Evolutionary conservation across 1,139 yeast genomes (phyloP).

Genomic region (Lodderomyces orthopsilosis): DNA sequence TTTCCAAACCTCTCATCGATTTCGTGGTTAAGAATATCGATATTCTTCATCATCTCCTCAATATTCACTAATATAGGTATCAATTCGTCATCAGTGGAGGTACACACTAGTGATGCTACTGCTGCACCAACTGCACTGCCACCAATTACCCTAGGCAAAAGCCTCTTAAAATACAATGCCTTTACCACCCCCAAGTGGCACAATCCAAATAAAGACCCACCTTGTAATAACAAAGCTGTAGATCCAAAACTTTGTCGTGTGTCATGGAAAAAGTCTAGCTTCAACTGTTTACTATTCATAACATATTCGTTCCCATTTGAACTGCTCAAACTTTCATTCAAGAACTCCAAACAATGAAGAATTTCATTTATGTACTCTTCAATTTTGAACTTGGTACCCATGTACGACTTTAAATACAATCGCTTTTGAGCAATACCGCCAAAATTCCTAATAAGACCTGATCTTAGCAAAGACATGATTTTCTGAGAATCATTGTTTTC

Average conservation of each 20-base stretch:
- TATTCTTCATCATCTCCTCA: slow-evolving; percentile 51
- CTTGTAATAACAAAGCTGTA: slow-evolving; percentile 86
- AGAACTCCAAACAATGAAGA: slow-evolving; percentile 60
- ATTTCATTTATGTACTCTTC: slow-evolving; percentile 86
- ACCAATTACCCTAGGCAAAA: slow-evolving; percentile 82
- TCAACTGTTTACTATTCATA: slow-evolving; percentile 56
- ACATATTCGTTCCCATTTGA: slow-evolving; percentile 31
- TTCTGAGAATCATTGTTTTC: slow-evolving; percentile 52
- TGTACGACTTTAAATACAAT: slow-evolving; percentile 74
- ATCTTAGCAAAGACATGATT: slow-evolving; percentile 69
- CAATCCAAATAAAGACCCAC: slow-evolving; percentile 90
- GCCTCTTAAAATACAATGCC: slow-evolving; percentile 67
- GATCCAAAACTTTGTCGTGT: slow-evolving; percentile 88
- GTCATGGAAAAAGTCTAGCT: slow-evolving; percentile 84
- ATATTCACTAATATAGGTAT: slow-evolving; percentile 46
- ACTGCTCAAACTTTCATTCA: slow-evolving; percentile 40
- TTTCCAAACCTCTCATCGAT: slow-evolving; percentile 66
- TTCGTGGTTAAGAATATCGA: slow-evolving; percentile 48
- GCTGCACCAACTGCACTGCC: slow-evolving; percentile 96
- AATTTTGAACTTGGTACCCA: slow-evolving; percentile 84
- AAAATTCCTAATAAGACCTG: slow-evolving; percentile 83
- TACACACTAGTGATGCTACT: slow-evolving; percentile 82
- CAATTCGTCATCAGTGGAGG: slow-evolving; percentile 56
- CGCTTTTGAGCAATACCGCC: slow-evolving; percentile 86
- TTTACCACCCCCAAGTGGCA: slow-evolving; percentile 92